Conservation (phyloP, 805 yeast genomes). For the Cyberlindnera xylosilytica region DNA sequence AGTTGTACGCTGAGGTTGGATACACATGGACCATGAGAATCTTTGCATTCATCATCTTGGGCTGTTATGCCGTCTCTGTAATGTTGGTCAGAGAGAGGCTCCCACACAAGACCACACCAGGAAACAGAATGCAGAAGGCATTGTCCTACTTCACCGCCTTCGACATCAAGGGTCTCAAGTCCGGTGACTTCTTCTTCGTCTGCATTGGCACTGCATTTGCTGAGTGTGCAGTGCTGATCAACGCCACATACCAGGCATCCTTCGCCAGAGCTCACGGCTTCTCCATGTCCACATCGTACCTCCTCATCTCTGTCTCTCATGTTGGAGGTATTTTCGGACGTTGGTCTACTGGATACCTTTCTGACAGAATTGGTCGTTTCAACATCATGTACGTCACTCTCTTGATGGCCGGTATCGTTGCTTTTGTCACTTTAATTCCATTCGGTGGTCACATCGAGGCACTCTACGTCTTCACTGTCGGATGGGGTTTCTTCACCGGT, state of each 20-base stretch:
- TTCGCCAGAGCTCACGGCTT: slow-evolving; percentile 47
- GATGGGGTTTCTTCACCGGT: slow-evolving; percentile 53
- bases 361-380: slow-evolving; percentile 48
- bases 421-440: slow-evolving; percentile 38
- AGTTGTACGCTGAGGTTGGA: slow-evolving; percentile 43
- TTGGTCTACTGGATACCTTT: slow-evolving; percentile 40
- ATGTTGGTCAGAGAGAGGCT: slow-evolving; percentile 41
- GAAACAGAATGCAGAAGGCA: slow-evolving; percentile 26
- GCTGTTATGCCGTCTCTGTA: slow-evolving; percentile 32
- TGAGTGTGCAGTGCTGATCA: slow-evolving; percentile 43
- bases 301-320: slow-evolving; percentile 44
- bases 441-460: slow-evolving; percentile 33
- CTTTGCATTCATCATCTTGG: slow-evolving; percentile 42
- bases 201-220: slow-evolving; percentile 43
- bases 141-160: slow-evolving; percentile 28
- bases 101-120: slow-evolving; percentile 27
- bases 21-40: slow-evolving; percentile 57
- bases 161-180: slow-evolving; percentile 39
- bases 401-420: slow-evolving; percentile 28
- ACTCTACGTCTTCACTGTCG: slow-evolving; percentile 41
- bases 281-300: slow-evolving; percentile 35
- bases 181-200: slow-evolving; percentile 40
- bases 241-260: slow-evolving; percentile 48
- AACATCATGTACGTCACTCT: slow-evolving; percentile 44
- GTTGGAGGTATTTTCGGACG: slow-evolving; percentile 41